Conservation (phyloP, 2,329 filamentous ascomycete species). For the Myriosclerotinia curreyana region DNA sequence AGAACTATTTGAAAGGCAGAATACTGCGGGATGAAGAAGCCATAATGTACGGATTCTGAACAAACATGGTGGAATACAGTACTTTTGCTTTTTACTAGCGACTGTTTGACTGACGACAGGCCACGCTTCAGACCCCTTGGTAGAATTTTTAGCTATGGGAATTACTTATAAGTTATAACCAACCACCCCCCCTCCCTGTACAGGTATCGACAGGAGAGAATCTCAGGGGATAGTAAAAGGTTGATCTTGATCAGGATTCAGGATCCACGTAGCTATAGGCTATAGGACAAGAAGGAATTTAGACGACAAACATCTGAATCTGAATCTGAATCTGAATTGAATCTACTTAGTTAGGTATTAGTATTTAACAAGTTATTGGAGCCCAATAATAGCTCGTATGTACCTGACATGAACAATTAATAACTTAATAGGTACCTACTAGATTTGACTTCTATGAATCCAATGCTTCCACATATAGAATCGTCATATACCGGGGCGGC, state of each 20-base stretch:
- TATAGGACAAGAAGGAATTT: not conserved
- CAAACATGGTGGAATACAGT: too few species aligned
- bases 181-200: not conserved
- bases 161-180: not conserved
- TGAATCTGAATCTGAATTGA: too few species aligned
- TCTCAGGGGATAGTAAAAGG: not conserved
- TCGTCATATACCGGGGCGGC: not conserved
- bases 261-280: not conserved
- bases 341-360: not conserved
- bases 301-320: too few species aligned
- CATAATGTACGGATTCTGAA: too few species aligned
- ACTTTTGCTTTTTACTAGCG: not conserved
- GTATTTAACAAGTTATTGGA: not conserved
- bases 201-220: not conserved
- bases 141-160: not conserved
- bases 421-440: too few species aligned
- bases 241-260: not conserved
- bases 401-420: conserved; percentile 4
- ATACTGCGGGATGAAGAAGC: conserved; percentile 24
- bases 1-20: conserved; percentile 27
- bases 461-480: too few species aligned
- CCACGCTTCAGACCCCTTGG: not conserved
- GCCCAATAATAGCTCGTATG: conserved; percentile 8
- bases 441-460: too few species aligned
- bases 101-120: not conserved